Conservation (phyloP, 1,284 basidiomycete genomes). For the Apiotrichum porosum region DNA sequence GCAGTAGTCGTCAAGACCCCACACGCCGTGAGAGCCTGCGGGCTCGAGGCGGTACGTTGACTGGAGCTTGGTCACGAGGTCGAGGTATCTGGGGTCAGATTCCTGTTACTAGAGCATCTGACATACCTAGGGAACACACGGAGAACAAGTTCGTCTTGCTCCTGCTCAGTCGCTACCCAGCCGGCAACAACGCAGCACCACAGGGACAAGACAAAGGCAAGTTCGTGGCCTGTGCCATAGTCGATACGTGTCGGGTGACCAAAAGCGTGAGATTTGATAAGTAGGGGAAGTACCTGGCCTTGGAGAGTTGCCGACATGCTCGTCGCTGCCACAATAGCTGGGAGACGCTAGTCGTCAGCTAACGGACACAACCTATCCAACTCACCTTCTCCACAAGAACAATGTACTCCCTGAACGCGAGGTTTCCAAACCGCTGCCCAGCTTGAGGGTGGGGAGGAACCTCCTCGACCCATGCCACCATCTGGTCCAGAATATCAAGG, state of each 20-base stretch:
- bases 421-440: slow-evolving; percentile 85
- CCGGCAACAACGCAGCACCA: slow-evolving; percentile 44
- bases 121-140: slow-evolving; percentile 46
- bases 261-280: slow-evolving; percentile 58
- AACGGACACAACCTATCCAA: no score
- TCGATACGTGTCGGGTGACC: slow-evolving; percentile 89
- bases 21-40: slow-evolving; percentile 95
- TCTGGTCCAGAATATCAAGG: slow-evolving; percentile 60
- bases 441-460: slow-evolving; percentile 73
- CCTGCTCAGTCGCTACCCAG: slow-evolving; percentile 32
- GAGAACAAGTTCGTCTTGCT: slow-evolving; percentile 49
- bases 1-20: slow-evolving; percentile 93
- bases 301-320: slow-evolving; percentile 52
- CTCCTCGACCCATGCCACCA: slow-evolving; percentile 73
- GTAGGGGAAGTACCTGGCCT: slow-evolving; percentile 62
- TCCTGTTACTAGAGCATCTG: neutral
- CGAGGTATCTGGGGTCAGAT: slow-evolving; percentile 62
- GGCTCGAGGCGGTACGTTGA: slow-evolving; percentile 89
- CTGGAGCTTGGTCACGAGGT: slow-evolving; percentile 79
- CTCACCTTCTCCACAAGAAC: slow-evolving; percentile 69
- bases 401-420: slow-evolving; percentile 86
- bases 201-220: slow-evolving; percentile 77
- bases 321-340: slow-evolving; percentile 58
- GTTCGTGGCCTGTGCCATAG: slow-evolving; percentile 95
- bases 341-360: slow-evolving; percentile 66